phyloP scores from a whole-genome alignment of 2,329 filamentous ascomycete genomes.

The Cephalotrichum gorgonifer region DNA sequence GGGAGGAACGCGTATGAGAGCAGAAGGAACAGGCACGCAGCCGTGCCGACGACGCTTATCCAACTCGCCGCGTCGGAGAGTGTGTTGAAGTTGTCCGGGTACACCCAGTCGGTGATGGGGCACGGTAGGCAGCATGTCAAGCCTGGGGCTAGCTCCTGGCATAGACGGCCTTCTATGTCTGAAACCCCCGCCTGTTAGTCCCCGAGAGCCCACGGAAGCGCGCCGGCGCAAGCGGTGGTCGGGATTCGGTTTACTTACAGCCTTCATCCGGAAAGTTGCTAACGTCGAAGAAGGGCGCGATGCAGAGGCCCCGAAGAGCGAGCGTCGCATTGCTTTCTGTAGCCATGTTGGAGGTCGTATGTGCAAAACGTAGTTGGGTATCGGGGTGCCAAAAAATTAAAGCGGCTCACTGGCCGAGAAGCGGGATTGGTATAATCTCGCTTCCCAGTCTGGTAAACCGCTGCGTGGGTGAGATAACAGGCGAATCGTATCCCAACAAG shows the following conservation, averaged over 20 bases:
- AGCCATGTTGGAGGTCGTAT: neutral
- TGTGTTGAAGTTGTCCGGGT: conserved; percentile 47
- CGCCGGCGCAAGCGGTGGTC: neutral
- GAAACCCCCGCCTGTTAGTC: conserved; percentile 16
- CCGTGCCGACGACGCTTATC: conserved; percentile 65
- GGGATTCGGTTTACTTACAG: conserved; percentile 8
- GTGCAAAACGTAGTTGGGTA: neutral
- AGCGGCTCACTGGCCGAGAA: neutral
- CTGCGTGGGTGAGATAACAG: neutral
- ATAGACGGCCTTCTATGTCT: conserved; percentile 49
- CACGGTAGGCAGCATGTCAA: conserved; percentile 80
- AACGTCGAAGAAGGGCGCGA: conserved; percentile 8
- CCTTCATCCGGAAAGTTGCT: conserved; percentile 7
- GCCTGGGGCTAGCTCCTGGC: conserved; percentile 34
- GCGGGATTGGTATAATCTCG: neutral
- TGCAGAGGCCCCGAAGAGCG: conserved; percentile 7
- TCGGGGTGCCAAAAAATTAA: neutral
- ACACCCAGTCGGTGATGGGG: conserved; percentile 70
- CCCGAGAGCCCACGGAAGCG: conserved; percentile 5
- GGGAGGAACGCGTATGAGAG: conserved; percentile 72
- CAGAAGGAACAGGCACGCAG: conserved; percentile 66
- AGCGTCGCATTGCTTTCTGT: neutral
- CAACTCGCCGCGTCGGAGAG: conserved; percentile 65
- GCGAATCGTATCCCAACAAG: no score
- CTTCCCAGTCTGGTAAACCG: neutral